These are phyloP conservation scores for Beauveria sp. DNA, from an alignment of 2,329 filamentous ascomycete species.

Conservation along the genomic window DNA sequence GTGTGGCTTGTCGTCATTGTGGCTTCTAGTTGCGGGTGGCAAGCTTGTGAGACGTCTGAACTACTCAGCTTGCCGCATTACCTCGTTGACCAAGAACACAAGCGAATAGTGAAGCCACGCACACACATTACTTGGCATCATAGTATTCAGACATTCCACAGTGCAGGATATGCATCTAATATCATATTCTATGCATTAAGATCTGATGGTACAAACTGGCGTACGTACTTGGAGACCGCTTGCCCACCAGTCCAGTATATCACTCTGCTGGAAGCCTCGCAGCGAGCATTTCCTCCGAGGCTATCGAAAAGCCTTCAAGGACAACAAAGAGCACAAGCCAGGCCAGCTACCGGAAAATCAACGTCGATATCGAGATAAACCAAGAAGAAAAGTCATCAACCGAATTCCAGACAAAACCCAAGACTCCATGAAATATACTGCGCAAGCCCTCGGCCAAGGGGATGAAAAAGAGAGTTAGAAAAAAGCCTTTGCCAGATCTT, in stretches of 20 bases:
- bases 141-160: neutral
- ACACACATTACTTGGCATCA: neutral
- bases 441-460: constrained; percentile 20
- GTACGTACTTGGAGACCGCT: neutral
- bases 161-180: constrained; percentile 1
- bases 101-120: too few species aligned
- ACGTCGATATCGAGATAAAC: constrained; percentile 17
- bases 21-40: neutral
- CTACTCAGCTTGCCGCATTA: neutral
- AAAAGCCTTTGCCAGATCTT: neutral
- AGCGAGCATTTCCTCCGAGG: neutral
- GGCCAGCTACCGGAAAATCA: constrained; percentile 5
- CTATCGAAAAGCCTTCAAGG: neutral
- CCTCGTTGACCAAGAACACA: neutral
- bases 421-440: constrained; percentile 34
- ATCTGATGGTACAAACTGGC: neutral
- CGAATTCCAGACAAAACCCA: constrained; percentile 30
- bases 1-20: neutral
- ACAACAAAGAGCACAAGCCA: neutral
- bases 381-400: constrained; percentile 26
- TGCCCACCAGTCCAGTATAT: constrained; percentile 4
- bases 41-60: neutral
- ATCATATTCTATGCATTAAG: constrained; percentile 11
- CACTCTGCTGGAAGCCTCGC: neutral
- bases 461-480: constrained; percentile 2